Percentiles rank a stretch among this genome's conserved stretches.
These are phyloP conservation scores for Knufia fluminis DNA, from an alignment of 2,329 filamentous ascomycete species.

Conservation along the genomic window DNA sequence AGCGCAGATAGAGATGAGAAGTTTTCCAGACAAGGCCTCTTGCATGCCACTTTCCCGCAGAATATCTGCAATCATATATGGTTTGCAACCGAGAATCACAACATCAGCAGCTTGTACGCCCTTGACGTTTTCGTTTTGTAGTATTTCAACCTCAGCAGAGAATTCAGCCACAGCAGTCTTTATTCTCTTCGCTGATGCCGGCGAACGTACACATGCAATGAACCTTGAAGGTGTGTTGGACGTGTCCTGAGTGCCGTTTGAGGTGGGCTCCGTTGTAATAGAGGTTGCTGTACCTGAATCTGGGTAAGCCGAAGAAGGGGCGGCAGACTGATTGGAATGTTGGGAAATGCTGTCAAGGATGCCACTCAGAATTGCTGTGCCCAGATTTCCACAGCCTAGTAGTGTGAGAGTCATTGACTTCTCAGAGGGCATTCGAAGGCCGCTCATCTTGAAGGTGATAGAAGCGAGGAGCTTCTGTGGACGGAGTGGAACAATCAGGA, in stretches of 20 bases:
- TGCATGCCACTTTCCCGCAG: slow-evolving; percentile 52
- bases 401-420: slow-evolving; percentile 56
- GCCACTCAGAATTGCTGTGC: slow-evolving; percentile 56
- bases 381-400: slow-evolving; percentile 64
- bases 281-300: slow-evolving; percentile 30
- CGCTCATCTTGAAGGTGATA: slow-evolving; percentile 10
- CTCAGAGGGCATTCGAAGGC: slow-evolving; percentile 7
- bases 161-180: slow-evolving; percentile 51
- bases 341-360: slow-evolving; percentile 62
- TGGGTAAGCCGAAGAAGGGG: slow-evolving; percentile 36
- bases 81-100: slow-evolving; percentile 71
- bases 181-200: slow-evolving; percentile 61
- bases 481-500: background rate
- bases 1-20: slow-evolving; percentile 72
- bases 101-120: slow-evolving; percentile 62
- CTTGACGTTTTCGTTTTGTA: slow-evolving; percentile 62
- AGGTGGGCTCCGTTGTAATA: slow-evolving; percentile 21
- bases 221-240: slow-evolving; percentile 59
- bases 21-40: slow-evolving; percentile 65
- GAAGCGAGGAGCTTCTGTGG: background rate
- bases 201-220: slow-evolving; percentile 68
- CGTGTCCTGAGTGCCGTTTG: slow-evolving; percentile 13
- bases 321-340: slow-evolving; percentile 22
- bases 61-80: slow-evolving; percentile 61
- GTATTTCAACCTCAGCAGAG: slow-evolving; percentile 49